A percentile compares a stretch with the other conserved stretches of the same genome.
These are phyloP conservation scores for Gracilaria vermiculophylla DNA, from an alignment of 23 red algal species.

Conservation along the genomic window DNA sequence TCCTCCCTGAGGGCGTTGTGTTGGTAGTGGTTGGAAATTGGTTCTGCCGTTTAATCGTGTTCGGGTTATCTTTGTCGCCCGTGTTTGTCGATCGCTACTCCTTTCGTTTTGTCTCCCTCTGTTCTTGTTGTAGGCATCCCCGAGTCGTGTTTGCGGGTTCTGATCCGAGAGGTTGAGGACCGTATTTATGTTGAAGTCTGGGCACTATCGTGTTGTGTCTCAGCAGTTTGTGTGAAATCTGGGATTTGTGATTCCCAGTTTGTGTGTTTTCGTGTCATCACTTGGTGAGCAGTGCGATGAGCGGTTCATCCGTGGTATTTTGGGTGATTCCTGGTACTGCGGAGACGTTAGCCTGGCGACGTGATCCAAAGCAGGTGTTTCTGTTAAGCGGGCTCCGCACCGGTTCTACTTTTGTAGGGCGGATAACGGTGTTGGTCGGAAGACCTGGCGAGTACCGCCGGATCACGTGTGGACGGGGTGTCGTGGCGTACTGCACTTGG, in stretches of 20 bases:
- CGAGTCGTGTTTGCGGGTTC: constrained; percentile 18
- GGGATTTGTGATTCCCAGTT: too few species aligned
- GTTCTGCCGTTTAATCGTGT: constrained; percentile 16
- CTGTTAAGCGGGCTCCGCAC: constrained; percentile 11
- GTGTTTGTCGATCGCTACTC: constrained; percentile 25
- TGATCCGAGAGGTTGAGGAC: constrained; percentile 24
- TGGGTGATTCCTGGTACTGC: not conserved
- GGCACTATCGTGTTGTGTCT: not conserved
- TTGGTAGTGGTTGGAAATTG: constrained; percentile 20
- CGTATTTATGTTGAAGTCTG: constrained; percentile 7
- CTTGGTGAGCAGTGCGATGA: not conserved
- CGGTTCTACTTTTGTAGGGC: constrained; percentile 8
- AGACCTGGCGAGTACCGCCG: not conserved
- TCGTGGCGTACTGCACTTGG: not conserved
- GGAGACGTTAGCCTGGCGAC: constrained; percentile 5
- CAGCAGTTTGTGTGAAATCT: not conserved
- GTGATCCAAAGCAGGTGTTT: not conserved
- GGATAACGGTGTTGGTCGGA: constrained; percentile 1
- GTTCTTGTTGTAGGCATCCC: not conserved
- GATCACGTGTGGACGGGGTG: not conserved
- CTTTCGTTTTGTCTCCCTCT: constrained; percentile 4
- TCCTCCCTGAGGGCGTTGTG: constrained; percentile 42
- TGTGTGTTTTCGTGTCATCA: not conserved
- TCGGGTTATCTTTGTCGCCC: not conserved
- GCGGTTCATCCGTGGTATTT: not conserved